Evolutionary conservation across 2,329 filamentous ascomycete genomes (phyloP), one percentile per base, ranked within the genome.

Genomic region (Xylariales sp.): DNA sequence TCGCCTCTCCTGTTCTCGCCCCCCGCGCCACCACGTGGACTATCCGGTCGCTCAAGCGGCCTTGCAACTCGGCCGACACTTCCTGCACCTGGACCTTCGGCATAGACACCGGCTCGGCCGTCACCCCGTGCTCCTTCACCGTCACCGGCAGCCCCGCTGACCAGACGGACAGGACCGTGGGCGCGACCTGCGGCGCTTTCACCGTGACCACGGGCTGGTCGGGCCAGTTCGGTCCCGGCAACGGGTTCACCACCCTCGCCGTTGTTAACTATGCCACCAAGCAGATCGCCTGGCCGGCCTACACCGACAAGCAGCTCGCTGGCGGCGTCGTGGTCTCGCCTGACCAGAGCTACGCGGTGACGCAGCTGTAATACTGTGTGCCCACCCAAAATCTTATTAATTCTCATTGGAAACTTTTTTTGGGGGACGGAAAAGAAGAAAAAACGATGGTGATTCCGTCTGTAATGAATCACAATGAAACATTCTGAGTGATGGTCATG

Each of bases 141-240:
- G 63, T 67, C 44, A 53, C 41, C 20, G 35, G 43, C 7, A 37
- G 20, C 27, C 34, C 57, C 37, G 55, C 57, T 45, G 54, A 56
- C 49, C 60, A 61, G 40, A 63, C 62, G 15, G 60, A 63, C 25
- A n/a, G n/a, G n/a, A 62, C 40, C 58, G 62, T 52, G 45, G 62
- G 45, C 32, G 42, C 47, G 37, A 23, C n/a, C 30, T 77, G 72
- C 57, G 75, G 72, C 29, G 54, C 49, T 46, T 78, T 62, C 62
- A 72, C 62, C 42, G 50, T 78, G 46, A 75, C 70, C 32, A 73
- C 67, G 10, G 68, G 69, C 53, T 79, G 74, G 74, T 74, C 67
- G 51, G 72, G 65, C 50, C 69, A 76, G 54, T 78, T 78, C 46
- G 75, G 74, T 37, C 40, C 55, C 6, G 69, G 56, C 45, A 56